Evolutionary conservation across 1,284 basidiomycete genomes (phyloP).

Genomic region (Meripilus lineatus): DNA sequence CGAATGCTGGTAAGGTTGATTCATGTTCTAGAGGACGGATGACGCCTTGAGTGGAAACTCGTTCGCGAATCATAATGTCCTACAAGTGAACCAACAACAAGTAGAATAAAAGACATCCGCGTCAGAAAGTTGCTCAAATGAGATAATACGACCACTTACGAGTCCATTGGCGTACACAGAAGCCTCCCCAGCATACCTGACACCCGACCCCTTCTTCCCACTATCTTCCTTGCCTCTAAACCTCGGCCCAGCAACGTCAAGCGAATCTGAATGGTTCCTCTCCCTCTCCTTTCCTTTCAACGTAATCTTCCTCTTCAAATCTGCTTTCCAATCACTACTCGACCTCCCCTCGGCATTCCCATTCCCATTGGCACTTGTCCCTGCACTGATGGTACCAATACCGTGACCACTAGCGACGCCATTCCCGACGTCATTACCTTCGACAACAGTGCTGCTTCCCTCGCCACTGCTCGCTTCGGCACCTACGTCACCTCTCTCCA

Average conservation of each 20-base stretch:
- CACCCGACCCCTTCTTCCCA: constrained; percentile 34
- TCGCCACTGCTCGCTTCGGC: neutral
- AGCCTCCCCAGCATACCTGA: constrained; percentile 75
- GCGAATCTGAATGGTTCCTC: constrained; percentile 16
- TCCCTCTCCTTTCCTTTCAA: neutral
- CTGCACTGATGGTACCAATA: neutral
- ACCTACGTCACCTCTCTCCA: neutral
- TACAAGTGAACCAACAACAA: constrained; percentile 14
- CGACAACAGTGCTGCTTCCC: neutral
- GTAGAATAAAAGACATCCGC: neutral
- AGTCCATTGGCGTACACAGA: constrained; percentile 48
- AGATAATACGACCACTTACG: constrained; percentile 31
- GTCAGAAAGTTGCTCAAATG: neutral
- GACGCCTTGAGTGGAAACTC: constrained; percentile 53
- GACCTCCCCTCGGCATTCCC: no score
- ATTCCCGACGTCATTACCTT: neutral
- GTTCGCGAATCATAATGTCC: constrained; percentile 68
- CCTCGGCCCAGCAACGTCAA: constrained; percentile 44
- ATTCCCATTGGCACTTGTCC: neutral
- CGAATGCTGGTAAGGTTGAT: constrained; percentile 43
- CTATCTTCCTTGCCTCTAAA: constrained; percentile 28
- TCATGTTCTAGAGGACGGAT: constrained; percentile 58
- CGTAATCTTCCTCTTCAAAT: no score
- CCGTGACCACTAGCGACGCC: neutral
- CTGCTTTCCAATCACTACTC: no score